These are phyloP conservation scores for Spinacia oleracea DNA, from an alignment of 179 eudicot genomes.

Conservation along the genomic window DNA sequence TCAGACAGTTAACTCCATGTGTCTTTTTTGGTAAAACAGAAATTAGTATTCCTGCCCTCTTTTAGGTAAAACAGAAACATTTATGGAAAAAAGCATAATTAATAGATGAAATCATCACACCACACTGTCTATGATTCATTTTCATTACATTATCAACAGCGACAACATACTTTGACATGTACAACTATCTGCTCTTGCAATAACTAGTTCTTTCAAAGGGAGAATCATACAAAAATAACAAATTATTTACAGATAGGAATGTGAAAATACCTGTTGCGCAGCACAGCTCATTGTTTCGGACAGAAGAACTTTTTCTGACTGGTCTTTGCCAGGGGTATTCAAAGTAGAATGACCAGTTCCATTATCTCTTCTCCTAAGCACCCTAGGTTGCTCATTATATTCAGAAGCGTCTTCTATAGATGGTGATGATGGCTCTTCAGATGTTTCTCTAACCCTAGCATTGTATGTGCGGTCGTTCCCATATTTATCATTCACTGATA, in stretches of 20 bases:
- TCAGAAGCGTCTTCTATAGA: constrained; percentile 49
- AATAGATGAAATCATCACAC: background rate
- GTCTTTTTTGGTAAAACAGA: no score
- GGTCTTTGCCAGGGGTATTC: constrained; percentile 31
- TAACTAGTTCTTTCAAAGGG: background rate
- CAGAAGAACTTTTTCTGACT: constrained; percentile 23
- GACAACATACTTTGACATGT: background rate
- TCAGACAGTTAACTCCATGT: background rate
- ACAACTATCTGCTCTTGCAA: background rate
- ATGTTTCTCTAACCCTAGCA: constrained; percentile 34
- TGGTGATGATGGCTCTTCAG: constrained; percentile 47
- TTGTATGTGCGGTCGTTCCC: constrained; percentile 31
- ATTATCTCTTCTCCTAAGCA: constrained; percentile 29
- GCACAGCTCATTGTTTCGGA: constrained; percentile 18
- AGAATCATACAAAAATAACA: background rate
- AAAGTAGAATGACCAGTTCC: constrained; percentile 25
- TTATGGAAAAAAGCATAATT: background rate
- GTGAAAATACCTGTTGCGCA: constrained; percentile 33
- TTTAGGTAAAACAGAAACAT: background rate
- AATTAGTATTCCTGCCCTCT: background rate
- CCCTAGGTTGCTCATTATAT: constrained; percentile 29
- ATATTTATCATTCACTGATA: constrained; percentile 29
- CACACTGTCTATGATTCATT: background rate
- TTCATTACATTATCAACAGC: background rate
- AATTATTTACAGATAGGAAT: background rate